These are phyloP conservation scores for Fusarium nelsonii DNA, from an alignment of 2,329 filamentous ascomycete genomes.

Conservation along the genomic window DNA sequence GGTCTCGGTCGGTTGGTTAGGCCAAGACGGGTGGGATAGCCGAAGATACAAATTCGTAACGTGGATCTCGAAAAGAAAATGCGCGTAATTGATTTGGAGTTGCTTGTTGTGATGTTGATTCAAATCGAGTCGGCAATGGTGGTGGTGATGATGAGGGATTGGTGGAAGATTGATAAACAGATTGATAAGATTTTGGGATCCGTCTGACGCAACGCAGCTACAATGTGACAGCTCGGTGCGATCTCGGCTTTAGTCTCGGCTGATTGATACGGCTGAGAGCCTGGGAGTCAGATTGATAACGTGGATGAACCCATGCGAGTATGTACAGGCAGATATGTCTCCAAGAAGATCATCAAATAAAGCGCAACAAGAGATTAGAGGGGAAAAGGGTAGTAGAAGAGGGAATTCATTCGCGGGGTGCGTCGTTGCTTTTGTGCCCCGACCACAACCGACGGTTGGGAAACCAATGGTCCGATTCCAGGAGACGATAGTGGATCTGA, in stretches of 20 bases:
- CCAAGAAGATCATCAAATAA: constrained; percentile 13
- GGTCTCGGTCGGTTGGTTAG: constrained; percentile 41
- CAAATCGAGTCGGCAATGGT: constrained; percentile 12
- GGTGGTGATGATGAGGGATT: constrained; percentile 10
- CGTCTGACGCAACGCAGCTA: constrained; percentile 27
- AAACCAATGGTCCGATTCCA: constrained; percentile 53
- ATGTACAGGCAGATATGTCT: constrained; percentile 7
- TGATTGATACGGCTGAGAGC: constrained; percentile 30
- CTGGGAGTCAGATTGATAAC: constrained; percentile 19
- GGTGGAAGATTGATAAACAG: constrained; percentile 18
- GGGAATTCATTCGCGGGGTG: constrained; percentile 48
- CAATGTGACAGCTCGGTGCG: constrained; percentile 25
- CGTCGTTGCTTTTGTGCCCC: constrained; percentile 48
- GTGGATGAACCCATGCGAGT: constrained; percentile 28
- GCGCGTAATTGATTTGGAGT: background rate
- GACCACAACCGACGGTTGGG: constrained; percentile 43
- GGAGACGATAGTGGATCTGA: constrained; percentile 53
- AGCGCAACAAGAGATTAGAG: constrained; percentile 9
- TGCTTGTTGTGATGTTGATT: background rate
- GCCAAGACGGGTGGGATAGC: constrained; percentile 47
- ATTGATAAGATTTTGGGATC: constrained; percentile 41
- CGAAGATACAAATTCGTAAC: constrained; percentile 31
- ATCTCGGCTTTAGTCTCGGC: constrained; percentile 39
- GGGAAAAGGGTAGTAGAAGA: constrained; percentile 27
- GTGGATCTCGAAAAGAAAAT: background rate